These are phyloP conservation scores for Salix suchowensis DNA, from an alignment of 345 rosid species.

Conservation along the genomic window DNA sequence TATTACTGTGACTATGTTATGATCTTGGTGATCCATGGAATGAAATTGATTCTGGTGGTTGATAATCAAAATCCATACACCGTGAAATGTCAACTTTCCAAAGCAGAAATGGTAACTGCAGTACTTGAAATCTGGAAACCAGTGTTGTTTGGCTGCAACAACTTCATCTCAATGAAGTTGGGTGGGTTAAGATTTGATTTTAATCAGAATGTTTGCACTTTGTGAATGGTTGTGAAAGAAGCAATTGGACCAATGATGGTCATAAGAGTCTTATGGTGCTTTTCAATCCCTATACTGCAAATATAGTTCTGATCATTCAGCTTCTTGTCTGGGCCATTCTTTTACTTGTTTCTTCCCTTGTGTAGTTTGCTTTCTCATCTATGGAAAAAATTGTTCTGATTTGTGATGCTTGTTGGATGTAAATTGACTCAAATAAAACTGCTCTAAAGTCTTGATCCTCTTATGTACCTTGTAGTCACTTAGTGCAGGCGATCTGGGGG, in stretches of 20 bases:
- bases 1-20: not conserved
- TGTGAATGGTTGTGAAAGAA: not conserved
- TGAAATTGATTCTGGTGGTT: not conserved
- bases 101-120: not conserved
- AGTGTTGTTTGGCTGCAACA: not conserved
- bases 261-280: not conserved
- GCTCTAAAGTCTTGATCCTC: not conserved
- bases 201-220: not conserved
- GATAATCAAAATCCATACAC: not conserved
- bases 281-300: not conserved
- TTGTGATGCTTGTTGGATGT: not conserved
- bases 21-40: not conserved
- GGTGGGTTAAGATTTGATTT: not conserved
- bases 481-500: not conserved
- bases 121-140: not conserved
- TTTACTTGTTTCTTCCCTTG: not conserved
- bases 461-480: not conserved
- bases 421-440: not conserved
- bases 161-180: not conserved
- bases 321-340: not conserved
- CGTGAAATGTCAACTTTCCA: not conserved
- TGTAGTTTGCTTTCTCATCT: not conserved
- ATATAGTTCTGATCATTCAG: not conserved
- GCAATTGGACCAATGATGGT: not conserved
- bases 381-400: too few relatives aligned